Conservation (phyloP, 2,329 filamentous ascomycete genomes). For the Plenodomus tracheiphilus region DNA sequence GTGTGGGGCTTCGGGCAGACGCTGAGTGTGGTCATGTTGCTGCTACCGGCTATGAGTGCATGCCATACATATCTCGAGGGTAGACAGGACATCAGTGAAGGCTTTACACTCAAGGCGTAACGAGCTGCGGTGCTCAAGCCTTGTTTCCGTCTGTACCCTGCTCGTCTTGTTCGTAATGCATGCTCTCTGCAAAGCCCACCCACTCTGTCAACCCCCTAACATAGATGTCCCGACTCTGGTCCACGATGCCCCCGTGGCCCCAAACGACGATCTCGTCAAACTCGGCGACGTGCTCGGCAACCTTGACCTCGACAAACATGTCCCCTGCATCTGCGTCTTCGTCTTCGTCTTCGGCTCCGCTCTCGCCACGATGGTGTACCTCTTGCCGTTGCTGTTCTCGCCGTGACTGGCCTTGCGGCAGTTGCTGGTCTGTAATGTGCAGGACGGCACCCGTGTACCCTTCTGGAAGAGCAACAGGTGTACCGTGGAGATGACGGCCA, state of each 20-base stretch:
- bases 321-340: slow-evolving; percentile 20
- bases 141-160: slow-evolving; percentile 3
- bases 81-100: slow-evolving; percentile 14
- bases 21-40: slow-evolving; percentile 34
- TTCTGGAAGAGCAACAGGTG: slow-evolving; percentile 66
- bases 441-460: slow-evolving; percentile 63
- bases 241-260: slow-evolving; percentile 73
- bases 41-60: slow-evolving; percentile 31
- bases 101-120: too few species aligned
- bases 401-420: slow-evolving; percentile 13
- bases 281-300: slow-evolving; percentile 64
- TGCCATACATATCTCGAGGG: slow-evolving; percentile 34
- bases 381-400: neutral
- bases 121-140: neutral
- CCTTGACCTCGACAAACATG: slow-evolving; percentile 34
- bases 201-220: slow-evolving; percentile 78
- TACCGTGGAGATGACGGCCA: slow-evolving; percentile 76
- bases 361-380: neutral
- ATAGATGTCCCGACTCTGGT: slow-evolving; percentile 68
- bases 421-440: slow-evolving; percentile 30
- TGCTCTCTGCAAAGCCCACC: slow-evolving; percentile 71
- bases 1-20: slow-evolving; percentile 38
- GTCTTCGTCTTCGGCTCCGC: slow-evolving; percentile 7
- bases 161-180: slow-evolving; percentile 33
- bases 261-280: slow-evolving; percentile 83